Base-by-base conservation (phyloP, 805 yeast genomes). In the Tetrapisispora fleetii region DNA sequence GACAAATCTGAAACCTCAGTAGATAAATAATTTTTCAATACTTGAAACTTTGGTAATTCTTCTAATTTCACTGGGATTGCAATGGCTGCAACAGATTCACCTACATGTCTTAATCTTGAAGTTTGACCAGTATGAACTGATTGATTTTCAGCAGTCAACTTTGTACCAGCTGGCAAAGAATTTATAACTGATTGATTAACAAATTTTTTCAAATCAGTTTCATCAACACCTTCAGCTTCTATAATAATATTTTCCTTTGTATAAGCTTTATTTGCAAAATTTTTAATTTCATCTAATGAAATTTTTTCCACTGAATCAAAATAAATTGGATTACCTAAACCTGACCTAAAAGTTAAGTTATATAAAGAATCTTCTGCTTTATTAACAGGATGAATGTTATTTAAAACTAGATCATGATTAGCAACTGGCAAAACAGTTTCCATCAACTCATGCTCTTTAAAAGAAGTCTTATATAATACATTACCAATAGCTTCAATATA, bases 351-450 rank as follows among this genome's bases (percentile, higher is more conserved):
- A 45, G 95, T 79, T 52, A 81, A 71, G 58, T 80, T 79, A 72
- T 86, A 91, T 64, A 88, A 78, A 57, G 80, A 77, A 70, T 89
- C 96, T 53, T 80, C 67, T 40, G 93, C 95, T 53, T 73, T 71
- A 67, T 73, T 76, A 51, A 70, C 67, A 50, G 87, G 76, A 58
- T 74, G 68, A 16, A 73, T 59, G 49, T 69, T 62, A 37, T 83
- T 81, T 43, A 71, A 69, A n/a, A 71, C 64, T 55, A 76, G 66
- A 68, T 86, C 91, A 63, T 78, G 74, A 56, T 71, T 67, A 48
- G 90, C 89, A 48, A 80, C 80, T 54, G 97, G 98, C 52, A 80
- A 68, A 33, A 86, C 95, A 54, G 79, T 73, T 77, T 93, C 99
- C 48, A 70, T 68, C 52, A 84, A 75, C 75, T 93, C 96, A 72